phyloP scores from a whole-genome alignment of 1,284 basidiomycete species.

The Neotropicomus parvogracilis region DNA sequence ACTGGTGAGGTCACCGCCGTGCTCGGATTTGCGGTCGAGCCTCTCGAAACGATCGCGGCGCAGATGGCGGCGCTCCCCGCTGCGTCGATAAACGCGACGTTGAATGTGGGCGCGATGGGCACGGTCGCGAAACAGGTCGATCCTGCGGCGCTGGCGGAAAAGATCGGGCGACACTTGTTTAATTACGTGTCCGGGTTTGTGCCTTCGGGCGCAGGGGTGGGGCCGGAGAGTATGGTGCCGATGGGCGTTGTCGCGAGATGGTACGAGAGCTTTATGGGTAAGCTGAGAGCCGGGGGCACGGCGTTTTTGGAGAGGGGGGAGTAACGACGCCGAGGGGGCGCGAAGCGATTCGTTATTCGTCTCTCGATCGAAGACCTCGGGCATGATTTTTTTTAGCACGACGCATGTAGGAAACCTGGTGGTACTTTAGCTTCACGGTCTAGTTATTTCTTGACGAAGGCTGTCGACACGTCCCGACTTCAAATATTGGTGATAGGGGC shows the following conservation, averaged over 20 bases:
- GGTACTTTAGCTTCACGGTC: no score
- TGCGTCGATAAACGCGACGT: conserved; percentile 35
- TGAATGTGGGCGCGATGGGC: conserved; percentile 8
- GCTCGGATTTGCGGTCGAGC: conserved; percentile 71
- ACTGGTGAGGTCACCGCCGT: conserved; percentile 57
- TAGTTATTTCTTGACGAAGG: no score
- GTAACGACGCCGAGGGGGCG: no score
- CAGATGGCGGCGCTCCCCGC: conserved; percentile 50
- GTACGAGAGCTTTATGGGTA: conserved; percentile 78
- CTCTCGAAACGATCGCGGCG: conserved; percentile 53
- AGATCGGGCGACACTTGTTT: conserved; percentile 73
- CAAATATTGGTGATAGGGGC: no score
- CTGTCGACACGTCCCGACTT: no score
- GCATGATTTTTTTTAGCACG: no score
- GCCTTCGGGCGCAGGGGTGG: conserved; percentile 46
- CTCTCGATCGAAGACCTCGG: no score
- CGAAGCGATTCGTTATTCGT: no score
- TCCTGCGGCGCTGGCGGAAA: conserved; percentile 51
- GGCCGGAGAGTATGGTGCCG: conserved; percentile 68
- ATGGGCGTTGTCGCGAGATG: conserved; percentile 73
- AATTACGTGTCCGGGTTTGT: conserved; percentile 82
- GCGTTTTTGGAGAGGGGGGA: conserved; percentile 74
- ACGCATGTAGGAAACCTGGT: no score
- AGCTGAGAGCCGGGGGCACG: conserved; percentile 66
- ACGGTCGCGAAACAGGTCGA: conserved; percentile 29